Evolutionary conservation across 345 rosid species (phyloP).

Genomic region (Lepidium africanum): DNA sequence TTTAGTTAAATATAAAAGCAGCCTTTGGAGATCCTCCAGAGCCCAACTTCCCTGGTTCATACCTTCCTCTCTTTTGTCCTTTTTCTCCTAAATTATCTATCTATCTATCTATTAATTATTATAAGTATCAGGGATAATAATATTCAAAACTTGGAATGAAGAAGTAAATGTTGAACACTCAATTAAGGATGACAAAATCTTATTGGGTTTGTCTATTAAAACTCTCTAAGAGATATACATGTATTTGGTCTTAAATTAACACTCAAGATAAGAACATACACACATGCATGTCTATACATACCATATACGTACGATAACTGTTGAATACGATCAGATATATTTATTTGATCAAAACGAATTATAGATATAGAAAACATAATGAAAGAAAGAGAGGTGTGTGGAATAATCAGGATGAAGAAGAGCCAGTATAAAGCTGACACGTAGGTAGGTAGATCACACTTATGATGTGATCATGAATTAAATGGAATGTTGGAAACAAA

Average conservation of each 20-base stretch:
- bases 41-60: slow-evolving; percentile 28
- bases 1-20: background rate
- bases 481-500: background rate
- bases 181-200: background rate
- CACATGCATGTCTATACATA: background rate
- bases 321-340: too few species aligned
- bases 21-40: slow-evolving; percentile 23
- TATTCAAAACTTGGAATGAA: background rate
- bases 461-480: background rate
- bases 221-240: background rate
- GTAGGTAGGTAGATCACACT: background rate
- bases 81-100: background rate
- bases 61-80: slow-evolving; percentile 21
- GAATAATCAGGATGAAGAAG: background rate
- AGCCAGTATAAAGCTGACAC: slow-evolving; percentile 8
- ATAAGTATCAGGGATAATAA: background rate
- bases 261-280: background rate
- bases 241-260: background rate
- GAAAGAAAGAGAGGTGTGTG: background rate
- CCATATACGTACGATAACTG: background rate
- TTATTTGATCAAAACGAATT: too few species aligned
- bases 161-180: background rate
- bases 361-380: too few species aligned
- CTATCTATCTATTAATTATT: too few species aligned
- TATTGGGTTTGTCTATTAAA: background rate